Percentiles rank a stretch among this genome's conserved stretches.
Evolutionary conservation across 1,284 basidiomycete species (phyloP).

Genomic region (Fomitopsis schrenkii): DNA sequence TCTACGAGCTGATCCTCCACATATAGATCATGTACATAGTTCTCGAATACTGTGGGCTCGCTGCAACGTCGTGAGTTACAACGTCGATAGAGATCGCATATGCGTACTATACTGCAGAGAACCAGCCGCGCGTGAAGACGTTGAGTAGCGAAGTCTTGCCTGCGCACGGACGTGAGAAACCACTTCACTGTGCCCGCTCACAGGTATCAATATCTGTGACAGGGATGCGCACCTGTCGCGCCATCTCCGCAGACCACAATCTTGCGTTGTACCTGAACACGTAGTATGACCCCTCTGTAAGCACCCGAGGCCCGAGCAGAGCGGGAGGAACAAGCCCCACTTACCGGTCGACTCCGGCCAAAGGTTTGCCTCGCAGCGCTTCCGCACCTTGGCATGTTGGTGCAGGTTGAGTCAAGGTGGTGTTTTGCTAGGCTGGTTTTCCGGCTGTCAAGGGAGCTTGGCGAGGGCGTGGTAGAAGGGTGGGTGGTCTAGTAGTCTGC

Average conservation of each 20-base stretch:
- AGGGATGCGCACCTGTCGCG: conserved; percentile 66
- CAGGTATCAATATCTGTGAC: conserved; percentile 14
- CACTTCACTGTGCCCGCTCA: conserved; percentile 5
- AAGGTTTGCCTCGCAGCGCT: conserved; percentile 4
- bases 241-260: conserved; percentile 90
- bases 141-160: conserved; percentile 81
- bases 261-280: conserved; percentile 52
- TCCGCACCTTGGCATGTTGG: conserved; percentile 2
- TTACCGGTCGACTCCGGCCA: conserved; percentile 19
- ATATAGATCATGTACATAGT: conserved; percentile 84
- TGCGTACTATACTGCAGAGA: conserved; percentile 83
- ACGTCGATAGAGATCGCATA: neutral
- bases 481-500: neutral
- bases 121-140: conserved; percentile 83
- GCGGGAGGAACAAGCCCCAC: conserved; percentile 1
- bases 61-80: conserved; percentile 33
- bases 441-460: neutral
- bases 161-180: conserved; percentile 19
- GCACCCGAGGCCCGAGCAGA: neutral
- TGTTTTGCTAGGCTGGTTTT: neutral
- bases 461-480: neutral
- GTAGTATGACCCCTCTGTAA: neutral
- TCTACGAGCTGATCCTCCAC: conserved; percentile 86
- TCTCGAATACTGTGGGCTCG: conserved; percentile 91
- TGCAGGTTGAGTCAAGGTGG: neutral